Conservation (phyloP, 2,329 filamentous ascomycete species). For the Diaporthe citri region DNA sequence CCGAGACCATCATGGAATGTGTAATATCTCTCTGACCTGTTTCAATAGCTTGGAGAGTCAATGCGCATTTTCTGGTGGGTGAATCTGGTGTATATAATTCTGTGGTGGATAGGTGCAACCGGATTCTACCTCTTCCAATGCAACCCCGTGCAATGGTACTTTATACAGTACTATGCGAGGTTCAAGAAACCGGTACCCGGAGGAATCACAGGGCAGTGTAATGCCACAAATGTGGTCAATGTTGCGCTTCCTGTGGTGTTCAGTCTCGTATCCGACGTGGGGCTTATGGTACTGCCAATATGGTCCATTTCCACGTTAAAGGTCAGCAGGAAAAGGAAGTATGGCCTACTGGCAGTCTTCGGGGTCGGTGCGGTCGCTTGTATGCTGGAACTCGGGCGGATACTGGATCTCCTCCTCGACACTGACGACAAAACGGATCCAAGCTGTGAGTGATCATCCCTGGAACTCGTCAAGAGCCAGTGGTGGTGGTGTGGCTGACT, state of each 20-base stretch:
- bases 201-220: background rate
- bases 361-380: background rate
- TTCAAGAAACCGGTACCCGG: background rate
- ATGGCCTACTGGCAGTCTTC: background rate
- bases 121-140: slow-evolving; percentile 7
- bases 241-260: slow-evolving; percentile 2
- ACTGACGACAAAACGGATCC: slow-evolving; percentile 26
- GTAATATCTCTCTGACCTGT: background rate
- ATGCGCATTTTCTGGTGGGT: slow-evolving; percentile 16
- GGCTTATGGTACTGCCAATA: background rate
- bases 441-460: background rate
- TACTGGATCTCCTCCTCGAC: slow-evolving; percentile 2
- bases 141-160: slow-evolving; percentile 13
- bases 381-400: slow-evolving; percentile 4
- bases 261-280: slow-evolving; percentile 4
- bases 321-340: slow-evolving; percentile 3
- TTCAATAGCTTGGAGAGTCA: background rate
- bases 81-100: slow-evolving; percentile 1
- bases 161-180: background rate
- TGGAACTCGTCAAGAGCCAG: too few relatives aligned
- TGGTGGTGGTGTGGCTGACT: background rate
- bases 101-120: slow-evolving; percentile 17
- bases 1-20: background rate
- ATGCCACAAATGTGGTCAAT: slow-evolving; percentile 10
- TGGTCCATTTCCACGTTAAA: slow-evolving; percentile 3